phyloP scores from a whole-genome alignment of 139 green algal genomes.

The Coelastrella sp. region DNA sequence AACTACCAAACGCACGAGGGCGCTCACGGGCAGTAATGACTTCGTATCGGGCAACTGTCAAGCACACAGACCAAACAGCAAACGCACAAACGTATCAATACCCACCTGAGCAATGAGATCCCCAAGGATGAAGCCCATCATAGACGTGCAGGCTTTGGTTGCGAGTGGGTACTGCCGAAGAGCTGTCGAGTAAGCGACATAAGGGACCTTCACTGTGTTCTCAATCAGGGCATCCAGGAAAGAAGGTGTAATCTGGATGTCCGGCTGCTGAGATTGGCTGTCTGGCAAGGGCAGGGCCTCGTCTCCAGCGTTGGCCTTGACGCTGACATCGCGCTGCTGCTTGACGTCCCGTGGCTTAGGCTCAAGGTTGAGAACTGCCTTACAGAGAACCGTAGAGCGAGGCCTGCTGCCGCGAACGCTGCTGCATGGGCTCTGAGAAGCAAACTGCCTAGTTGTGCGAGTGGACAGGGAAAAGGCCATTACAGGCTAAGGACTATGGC shows the following conservation, averaged over 20 bases:
- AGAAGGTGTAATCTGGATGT: not conserved
- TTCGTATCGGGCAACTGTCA: not conserved
- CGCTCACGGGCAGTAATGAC: not conserved
- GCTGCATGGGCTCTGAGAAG: not conserved
- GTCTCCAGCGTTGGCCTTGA: constrained; percentile 31
- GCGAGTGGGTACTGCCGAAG: constrained; percentile 60
- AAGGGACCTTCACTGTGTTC: constrained; percentile 34
- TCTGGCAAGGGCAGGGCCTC: constrained; percentile 26
- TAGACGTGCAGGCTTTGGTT: constrained; percentile 70
- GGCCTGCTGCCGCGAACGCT: constrained; percentile 17
- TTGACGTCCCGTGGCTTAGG: constrained; percentile 3
- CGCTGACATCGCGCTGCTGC: constrained; percentile 27
- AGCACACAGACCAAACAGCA: too few species aligned
- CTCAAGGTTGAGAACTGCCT: constrained; percentile 34
- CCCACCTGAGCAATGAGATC: constrained; percentile 71
- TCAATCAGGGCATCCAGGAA: constrained; percentile 34
- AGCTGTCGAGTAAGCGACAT: constrained; percentile 46
- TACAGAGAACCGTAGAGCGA: not conserved
- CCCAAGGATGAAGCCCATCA: constrained; percentile 76
- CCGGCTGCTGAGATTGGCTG: not conserved
- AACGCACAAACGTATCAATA: not conserved
- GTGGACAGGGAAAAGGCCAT: not conserved
- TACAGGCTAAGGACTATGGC: not conserved
- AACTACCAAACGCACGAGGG: not conserved
- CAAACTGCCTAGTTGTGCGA: not conserved